A percentile compares a stretch with the other conserved stretches of the same genome.
Evolutionary conservation across 768 basidiomycete species (phyloP).

Genomic region (Leucogyrophana mollusca): DNA sequence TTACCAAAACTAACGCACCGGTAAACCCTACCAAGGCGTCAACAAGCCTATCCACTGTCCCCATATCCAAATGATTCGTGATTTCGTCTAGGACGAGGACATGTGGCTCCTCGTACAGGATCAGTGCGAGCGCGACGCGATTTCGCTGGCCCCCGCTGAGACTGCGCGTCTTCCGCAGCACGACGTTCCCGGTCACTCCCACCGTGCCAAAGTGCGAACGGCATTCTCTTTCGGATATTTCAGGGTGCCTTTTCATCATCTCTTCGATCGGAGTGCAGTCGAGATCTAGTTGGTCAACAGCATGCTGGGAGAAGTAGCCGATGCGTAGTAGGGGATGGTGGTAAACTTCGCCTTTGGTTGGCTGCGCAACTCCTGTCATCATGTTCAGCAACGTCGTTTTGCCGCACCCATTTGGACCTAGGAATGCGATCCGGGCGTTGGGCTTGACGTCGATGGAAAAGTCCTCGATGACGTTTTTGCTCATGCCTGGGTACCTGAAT

Average conservation of each 20-base stretch:
- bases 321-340: conserved; percentile 54
- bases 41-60: conserved; percentile 56
- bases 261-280: conserved; percentile 21
- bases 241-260: conserved; percentile 23
- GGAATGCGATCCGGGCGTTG: conserved; percentile 38
- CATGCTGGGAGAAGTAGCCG: conserved; percentile 63
- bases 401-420: conserved; percentile 31
- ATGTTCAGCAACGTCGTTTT: conserved; percentile 58
- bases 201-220: conserved; percentile 14
- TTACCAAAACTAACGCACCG: conserved; percentile 62
- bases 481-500: conserved; percentile 30
- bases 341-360: conserved; percentile 45
- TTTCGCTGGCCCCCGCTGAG: conserved; percentile 12
- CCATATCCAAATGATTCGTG: conserved; percentile 66
- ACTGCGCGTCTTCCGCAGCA: conserved; percentile 20
- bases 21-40: conserved; percentile 47
- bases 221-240: conserved; percentile 29
- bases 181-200: conserved; percentile 9
- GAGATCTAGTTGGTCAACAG: conserved; percentile 48
- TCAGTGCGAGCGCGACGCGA: conserved; percentile 54
- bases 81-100: conserved; percentile 60
- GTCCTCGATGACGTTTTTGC: conserved; percentile 23
- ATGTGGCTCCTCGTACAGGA: conserved; percentile 52
- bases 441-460: conserved; percentile 39
- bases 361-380: conserved; percentile 37